A percentile compares a stretch with the other conserved stretches of the same genome.
Conservation (phyloP, 208 protist species). For the Naegleria fowleri region DNA sequence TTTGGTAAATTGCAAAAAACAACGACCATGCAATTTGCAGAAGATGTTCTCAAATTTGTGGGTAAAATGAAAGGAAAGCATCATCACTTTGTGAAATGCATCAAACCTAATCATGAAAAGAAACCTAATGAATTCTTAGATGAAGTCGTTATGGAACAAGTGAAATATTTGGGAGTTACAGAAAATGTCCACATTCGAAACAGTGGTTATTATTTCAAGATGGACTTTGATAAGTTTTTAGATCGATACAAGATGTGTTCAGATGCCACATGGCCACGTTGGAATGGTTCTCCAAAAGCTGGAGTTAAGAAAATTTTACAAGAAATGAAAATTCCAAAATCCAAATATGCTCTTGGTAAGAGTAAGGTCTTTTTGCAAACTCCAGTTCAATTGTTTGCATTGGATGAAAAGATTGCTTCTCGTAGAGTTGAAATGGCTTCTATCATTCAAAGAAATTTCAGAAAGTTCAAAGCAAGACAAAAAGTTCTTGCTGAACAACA, state of each 20-base stretch:
- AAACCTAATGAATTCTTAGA: neutral
- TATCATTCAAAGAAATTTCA: constrained; percentile 18
- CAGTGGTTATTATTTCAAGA: constrained; percentile 16
- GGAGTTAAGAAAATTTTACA: neutral
- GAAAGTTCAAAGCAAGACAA: neutral
- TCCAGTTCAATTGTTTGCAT: constrained; percentile 8
- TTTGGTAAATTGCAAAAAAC: constrained; percentile 27
- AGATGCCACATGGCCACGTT: neutral
- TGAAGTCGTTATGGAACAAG: neutral
- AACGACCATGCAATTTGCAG: neutral
- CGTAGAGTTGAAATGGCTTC: constrained; percentile 12
- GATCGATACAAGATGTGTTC: constrained; percentile 49
- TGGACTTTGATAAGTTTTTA: constrained; percentile 16
- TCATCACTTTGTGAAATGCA: constrained; percentile 1
- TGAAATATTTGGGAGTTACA: constrained; percentile 9
- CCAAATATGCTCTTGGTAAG: neutral
- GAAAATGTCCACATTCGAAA: constrained; percentile 10
- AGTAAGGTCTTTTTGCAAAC: constrained; percentile 13
- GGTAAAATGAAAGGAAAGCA: neutral
- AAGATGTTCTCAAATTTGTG: neutral
- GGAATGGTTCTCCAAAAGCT: neutral
- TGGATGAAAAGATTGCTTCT: constrained; percentile 13
- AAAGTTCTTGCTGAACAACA: neutral
- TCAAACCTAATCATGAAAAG: constrained; percentile 25
- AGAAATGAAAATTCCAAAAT: neutral